Evolutionary conservation across 768 basidiomycete species (phyloP), one percentile per base, ranked within the genome.

Genomic region (Serpula lacrymans): DNA sequence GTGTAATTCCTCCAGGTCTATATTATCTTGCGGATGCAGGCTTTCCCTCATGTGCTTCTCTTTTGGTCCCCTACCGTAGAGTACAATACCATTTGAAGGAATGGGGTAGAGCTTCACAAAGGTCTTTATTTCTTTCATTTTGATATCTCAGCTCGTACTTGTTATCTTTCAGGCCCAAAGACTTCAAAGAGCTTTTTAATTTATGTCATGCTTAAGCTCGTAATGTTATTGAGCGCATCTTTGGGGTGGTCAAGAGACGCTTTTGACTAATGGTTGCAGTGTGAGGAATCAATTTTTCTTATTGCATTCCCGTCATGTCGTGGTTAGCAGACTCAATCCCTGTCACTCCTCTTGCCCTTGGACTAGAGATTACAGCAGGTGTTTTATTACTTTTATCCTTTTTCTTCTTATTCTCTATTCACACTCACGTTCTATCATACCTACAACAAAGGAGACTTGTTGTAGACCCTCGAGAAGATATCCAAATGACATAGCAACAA

Each of bases 51-150:
- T 55, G 54, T 41, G 42, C 59, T 46, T 23, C 49, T 2, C 51
- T 69, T 1, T 47, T 71, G 1, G 55, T 67, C 3, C 70, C 69
- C 18, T 69, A 68, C 37, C 49, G 46, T 20, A 55, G 60, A 42
- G 58, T 63, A 7, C 49, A 54, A 6, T 70, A 69, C 54, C 65
- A 70, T 42, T 52, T 66, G 26, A 51, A 49, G 17, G 63, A 67
- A 51, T 69, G 63, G 62, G 52, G 21, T 12, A 44, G 34, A 36
- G 23, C 38, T 41, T 39, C 39, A 27, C 18, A 24, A 31, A 16
- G 43, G 28, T 34, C 12, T 6, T n/a, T n/a, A 16, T 10, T 34
- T 20, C n/a, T 10, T 35, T 5, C 18, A 13, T 13, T 12, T 31
- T 9, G 29, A 5, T 14, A 8, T 38, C 20, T 29, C 46, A 39